phyloP scores from a whole-genome alignment of 139 green algal species.

The Haematococcus lacustris region DNA sequence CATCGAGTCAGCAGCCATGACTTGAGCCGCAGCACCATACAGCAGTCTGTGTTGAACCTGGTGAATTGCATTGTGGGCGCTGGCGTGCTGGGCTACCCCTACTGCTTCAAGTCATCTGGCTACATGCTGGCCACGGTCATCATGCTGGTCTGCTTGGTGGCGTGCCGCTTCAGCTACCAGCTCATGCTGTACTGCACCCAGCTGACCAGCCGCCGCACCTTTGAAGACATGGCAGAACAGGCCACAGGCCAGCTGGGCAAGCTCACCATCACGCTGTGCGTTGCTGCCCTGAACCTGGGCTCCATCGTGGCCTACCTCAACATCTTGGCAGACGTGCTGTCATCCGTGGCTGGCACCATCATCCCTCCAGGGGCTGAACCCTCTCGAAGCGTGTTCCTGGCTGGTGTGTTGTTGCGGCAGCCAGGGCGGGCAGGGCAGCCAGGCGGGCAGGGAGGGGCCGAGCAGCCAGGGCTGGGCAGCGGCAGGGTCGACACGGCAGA shows the following conservation, averaged over 20 bases:
- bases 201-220: constrained; percentile 47
- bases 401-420: no score
- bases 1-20: no score
- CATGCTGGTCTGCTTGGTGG: constrained; percentile 54
- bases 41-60: constrained; percentile 54
- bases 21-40: not conserved
- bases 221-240: constrained; percentile 58
- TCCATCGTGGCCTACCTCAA: constrained; percentile 73
- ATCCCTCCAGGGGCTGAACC: constrained; percentile 76
- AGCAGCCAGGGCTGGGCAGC: no score
- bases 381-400: constrained; percentile 51
- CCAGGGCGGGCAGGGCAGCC: no score
- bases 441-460: no score
- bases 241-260: constrained; percentile 30
- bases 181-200: constrained; percentile 68
- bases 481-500: no score
- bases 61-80: constrained; percentile 60
- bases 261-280: constrained; percentile 41
- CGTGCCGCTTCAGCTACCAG: constrained; percentile 57
- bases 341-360: constrained; percentile 63
- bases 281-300: constrained; percentile 48
- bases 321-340: constrained; percentile 75
- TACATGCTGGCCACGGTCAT: constrained; percentile 57
- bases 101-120: constrained; percentile 53
- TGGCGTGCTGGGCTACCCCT: constrained; percentile 57